phyloP scores from a whole-genome alignment of 2,329 filamentous ascomycete species.

The Trichoderma koningiopsis region DNA sequence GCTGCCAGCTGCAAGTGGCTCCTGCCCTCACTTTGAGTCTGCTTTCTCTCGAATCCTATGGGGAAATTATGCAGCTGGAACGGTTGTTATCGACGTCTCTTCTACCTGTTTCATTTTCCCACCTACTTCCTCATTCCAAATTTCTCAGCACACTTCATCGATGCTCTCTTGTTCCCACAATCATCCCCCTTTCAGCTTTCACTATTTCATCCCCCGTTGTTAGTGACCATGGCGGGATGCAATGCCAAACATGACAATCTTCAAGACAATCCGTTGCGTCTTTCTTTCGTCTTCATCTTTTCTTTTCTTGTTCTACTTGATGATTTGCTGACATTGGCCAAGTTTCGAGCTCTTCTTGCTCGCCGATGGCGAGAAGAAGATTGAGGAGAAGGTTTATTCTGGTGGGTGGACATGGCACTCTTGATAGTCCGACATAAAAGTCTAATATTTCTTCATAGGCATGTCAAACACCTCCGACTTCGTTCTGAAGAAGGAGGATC shows the following conservation, averaged over 20 bases:
- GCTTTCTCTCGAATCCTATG: neutral
- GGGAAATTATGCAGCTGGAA: neutral
- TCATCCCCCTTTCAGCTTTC: neutral
- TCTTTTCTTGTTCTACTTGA: neutral
- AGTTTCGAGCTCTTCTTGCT: constrained; percentile 96
- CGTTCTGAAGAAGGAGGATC: constrained; percentile 93
- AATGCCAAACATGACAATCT: constrained; percentile 47
- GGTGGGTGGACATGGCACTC: constrained; percentile 59
- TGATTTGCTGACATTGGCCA: constrained; percentile 30
- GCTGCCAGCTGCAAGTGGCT: neutral
- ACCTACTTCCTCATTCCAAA: neutral
- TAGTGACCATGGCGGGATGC: constrained; percentile 38
- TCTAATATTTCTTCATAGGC: constrained; percentile 47
- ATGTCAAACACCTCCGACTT: constrained; percentile 96
- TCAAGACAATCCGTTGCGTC: constrained; percentile 41
- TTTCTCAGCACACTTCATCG: neutral
- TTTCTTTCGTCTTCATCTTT: neutral
- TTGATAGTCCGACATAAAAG: neutral
- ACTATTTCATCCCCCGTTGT: neutral
- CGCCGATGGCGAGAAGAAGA: constrained; percentile 86
- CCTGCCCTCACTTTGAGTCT: neutral
- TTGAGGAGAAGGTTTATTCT: constrained; percentile 83
- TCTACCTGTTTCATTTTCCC: neutral
- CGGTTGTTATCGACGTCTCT: neutral
- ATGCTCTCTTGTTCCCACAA: neutral